Conservation (phyloP, 352 stramenopile species). For the Saprolegnia parasitica region DNA sequence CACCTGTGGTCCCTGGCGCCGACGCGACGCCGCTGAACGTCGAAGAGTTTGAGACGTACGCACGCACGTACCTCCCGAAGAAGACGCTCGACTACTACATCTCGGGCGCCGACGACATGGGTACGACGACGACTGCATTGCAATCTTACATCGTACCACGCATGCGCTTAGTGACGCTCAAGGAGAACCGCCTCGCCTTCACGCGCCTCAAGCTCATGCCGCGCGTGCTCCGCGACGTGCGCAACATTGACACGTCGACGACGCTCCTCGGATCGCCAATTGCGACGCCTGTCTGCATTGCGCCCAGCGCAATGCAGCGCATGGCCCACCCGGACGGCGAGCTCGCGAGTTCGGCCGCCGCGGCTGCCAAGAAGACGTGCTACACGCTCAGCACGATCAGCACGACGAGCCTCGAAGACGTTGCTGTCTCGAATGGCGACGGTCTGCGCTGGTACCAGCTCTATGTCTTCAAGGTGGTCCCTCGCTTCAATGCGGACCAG, state of each 20-base stretch:
- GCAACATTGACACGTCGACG: conserved; percentile 87
- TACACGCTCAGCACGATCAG: conserved; percentile 92
- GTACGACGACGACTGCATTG: conserved; percentile 49
- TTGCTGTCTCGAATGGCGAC: conserved; percentile 32
- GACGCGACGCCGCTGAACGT: conserved; percentile 80
- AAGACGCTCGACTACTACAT: conserved; percentile 91
- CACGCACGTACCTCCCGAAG: conserved; percentile 85
- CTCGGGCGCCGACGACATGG: conserved; percentile 92
- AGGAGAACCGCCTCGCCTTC: conserved; percentile 86
- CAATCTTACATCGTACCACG: conserved; percentile 39
- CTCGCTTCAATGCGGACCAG: background rate
- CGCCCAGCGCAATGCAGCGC: conserved; percentile 86
- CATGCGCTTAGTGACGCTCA: conserved; percentile 38
- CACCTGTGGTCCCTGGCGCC: conserved; percentile 71
- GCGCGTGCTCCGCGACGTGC: conserved; percentile 91
- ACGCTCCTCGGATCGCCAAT: conserved; percentile 89
- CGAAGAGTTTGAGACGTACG: conserved; percentile 87
- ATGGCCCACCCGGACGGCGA: conserved; percentile 96
- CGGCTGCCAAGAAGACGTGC: conserved; percentile 79
- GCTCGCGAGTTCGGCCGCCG: conserved; percentile 72
- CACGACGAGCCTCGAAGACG: conserved; percentile 87
- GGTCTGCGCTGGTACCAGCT: conserved; percentile 65
- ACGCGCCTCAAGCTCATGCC: conserved; percentile 91
- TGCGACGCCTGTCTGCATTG: conserved; percentile 91
- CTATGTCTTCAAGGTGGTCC: conserved; percentile 91